Percentiles rank a stretch among this genome's conserved stretches.
Conservation (phyloP, 164 flowering plant species). For the Stephania cephalantha region DNA sequence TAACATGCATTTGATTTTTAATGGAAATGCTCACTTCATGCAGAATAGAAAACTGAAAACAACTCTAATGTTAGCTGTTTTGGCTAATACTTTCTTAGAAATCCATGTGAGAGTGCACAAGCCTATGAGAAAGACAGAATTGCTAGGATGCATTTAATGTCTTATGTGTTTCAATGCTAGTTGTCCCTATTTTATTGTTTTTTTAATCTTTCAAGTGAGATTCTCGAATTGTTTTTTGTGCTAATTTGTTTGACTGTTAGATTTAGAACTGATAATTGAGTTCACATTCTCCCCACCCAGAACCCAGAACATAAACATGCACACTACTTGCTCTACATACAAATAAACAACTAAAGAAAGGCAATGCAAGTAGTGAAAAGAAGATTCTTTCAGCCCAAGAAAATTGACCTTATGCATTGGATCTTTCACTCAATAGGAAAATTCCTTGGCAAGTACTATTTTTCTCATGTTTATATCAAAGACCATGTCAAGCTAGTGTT, state of each 20-base stretch:
- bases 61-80: not conserved
- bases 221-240: not conserved
- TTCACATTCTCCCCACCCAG: not conserved
- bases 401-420: too few species aligned
- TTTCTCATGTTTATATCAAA: too few species aligned
- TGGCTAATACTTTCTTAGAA: not conserved
- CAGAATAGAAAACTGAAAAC: not conserved
- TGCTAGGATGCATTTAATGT: not conserved
- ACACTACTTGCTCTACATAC: not conserved
- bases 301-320: too few species aligned
- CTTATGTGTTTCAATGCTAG: not conserved
- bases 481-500: too few species aligned
- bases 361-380: not conserved
- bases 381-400: too few species aligned
- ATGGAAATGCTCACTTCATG: not conserved
- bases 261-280: not conserved
- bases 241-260: not conserved
- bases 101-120: constrained; percentile 1
- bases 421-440: too few species aligned
- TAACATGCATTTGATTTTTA: not conserved
- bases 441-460: too few species aligned
- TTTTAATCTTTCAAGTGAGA: not conserved
- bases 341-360: not conserved
- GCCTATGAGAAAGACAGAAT: not conserved
- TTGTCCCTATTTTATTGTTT: not conserved